phyloP scores from a whole-genome alignment of 2,329 filamentous ascomycete species.

The Elsinoe perseae region DNA sequence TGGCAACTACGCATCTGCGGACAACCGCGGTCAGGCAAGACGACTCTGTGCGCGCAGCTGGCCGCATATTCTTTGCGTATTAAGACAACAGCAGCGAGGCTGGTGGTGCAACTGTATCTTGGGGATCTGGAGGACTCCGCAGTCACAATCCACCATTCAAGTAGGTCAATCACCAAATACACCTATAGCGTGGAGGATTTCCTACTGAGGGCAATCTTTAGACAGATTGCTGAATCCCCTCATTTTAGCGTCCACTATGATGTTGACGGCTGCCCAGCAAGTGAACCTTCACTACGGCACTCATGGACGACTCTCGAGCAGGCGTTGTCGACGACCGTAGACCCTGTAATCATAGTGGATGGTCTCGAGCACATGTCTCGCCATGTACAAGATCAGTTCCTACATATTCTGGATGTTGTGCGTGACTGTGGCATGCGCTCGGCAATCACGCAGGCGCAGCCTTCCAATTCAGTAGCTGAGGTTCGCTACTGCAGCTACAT shows the following conservation, averaged over 20 bases:
- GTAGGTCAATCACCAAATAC: not conserved
- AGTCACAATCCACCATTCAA: not conserved
- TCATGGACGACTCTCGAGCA: not conserved
- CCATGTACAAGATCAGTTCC: not conserved
- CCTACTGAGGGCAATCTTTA: not conserved
- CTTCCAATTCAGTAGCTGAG: not conserved
- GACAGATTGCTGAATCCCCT: not conserved
- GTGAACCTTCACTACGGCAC: not conserved
- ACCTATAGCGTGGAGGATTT: not conserved
- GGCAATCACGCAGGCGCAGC: not conserved
- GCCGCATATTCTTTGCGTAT: not conserved
- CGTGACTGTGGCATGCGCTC: not conserved
- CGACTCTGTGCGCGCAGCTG: not conserved
- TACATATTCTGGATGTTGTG: not conserved
- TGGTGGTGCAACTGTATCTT: not conserved
- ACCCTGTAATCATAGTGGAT: not conserved
- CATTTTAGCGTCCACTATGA: not conserved
- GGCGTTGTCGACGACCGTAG: not conserved
- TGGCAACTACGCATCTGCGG: not conserved
- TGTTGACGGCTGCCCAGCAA: not conserved
- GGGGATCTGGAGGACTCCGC: not conserved
- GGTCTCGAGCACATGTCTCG: not conserved
- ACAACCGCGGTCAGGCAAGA: not conserved
- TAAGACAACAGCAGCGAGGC: not conserved
- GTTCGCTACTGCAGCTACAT: too few species aligned